Evolutionary conservation across 2,329 filamentous ascomycete genomes (phyloP), one percentile per base, ranked within the genome.

Genomic region (Ophiocordyceps camponoti-saundersi): DNA sequence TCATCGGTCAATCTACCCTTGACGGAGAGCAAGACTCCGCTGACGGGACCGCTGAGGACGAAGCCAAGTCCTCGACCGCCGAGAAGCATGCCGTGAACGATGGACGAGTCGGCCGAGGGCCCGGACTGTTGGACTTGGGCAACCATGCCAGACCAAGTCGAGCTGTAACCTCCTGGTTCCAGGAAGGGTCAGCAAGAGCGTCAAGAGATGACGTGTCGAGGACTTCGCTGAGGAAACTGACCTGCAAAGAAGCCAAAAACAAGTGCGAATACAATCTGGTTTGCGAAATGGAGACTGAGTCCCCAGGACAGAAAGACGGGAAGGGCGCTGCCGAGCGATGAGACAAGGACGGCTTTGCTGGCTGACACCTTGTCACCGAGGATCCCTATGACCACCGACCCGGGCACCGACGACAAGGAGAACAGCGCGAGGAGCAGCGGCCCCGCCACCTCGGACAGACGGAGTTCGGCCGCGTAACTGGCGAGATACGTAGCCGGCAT

Each of bases 211-310:
- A 4, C 13, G 12, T 16, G 16, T 34, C 11, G 10, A n/a, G n/a
- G 36, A 6, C 32, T 36, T 3, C 5, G 16, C 16, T 13, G 34
- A n/a, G 34, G 16, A 3, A 18, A 18, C 36, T 40, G 2, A 0
- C 79, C 76, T 0, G 79, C 79, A 47, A 82, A 83, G 53, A 82
- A 66, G 1, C 80, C 80, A 54, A 79, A 84, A 4, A 71, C 62
- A n/a, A 80, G 59, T 32, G 77, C 75, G 57, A 80, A 84, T 6
- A 75, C 52, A 22, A 78, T 72, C 30, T 83, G 57, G 4, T 77
- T 61, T 0, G 68, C 67, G 20, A 79, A 60, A 10, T 64, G 69
- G 0, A 65, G 67, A 20, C 74, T 70, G 22, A 73, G 60, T 0
- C 79, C 80, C 80, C 80, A 84, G 20, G 82, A 61, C 12, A 81